phyloP scores from a whole-genome alignment of 768 basidiomycete species.

The Candolleomyces eurysporus region DNA sequence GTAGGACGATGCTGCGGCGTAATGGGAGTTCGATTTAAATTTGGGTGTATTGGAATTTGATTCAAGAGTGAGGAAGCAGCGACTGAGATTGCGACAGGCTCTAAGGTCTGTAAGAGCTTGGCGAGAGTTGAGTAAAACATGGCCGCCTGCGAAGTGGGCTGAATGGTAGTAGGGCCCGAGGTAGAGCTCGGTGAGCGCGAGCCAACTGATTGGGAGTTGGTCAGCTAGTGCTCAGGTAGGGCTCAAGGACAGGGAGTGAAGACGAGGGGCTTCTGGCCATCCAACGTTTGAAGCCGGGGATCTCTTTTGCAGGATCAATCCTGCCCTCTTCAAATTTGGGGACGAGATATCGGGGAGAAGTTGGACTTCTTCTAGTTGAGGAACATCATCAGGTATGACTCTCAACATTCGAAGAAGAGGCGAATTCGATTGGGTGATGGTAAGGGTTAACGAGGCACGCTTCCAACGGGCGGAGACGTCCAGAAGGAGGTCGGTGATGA shows the following conservation, averaged over 20 bases:
- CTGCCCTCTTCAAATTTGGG: neutral
- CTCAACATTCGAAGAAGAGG: neutral
- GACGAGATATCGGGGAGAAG: neutral
- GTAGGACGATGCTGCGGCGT: neutral
- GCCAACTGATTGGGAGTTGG: too few species aligned
- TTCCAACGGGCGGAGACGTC: neutral
- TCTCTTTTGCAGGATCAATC: too few species aligned
- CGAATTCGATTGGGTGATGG: neutral
- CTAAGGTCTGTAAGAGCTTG: too few species aligned
- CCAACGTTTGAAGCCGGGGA: too few species aligned
- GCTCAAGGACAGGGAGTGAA: too few species aligned
- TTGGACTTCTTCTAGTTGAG: neutral
- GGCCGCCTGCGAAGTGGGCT: neutral
- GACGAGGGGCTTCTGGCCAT: too few species aligned
- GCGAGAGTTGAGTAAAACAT: too few species aligned
- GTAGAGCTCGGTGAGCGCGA: too few species aligned
- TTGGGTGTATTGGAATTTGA: neutral
- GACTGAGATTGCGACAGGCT: neutral
- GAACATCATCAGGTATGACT: neutral
- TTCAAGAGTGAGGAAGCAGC: neutral
- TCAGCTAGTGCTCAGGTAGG: too few species aligned
- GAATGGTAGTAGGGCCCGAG: neutral
- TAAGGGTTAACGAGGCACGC: too few species aligned
- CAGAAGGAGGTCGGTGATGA: neutral
- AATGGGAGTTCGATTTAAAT: neutral